Evolutionary conservation across 2,329 filamentous ascomycete genomes (phyloP).

Genomic region (Exophiala sp.): DNA sequence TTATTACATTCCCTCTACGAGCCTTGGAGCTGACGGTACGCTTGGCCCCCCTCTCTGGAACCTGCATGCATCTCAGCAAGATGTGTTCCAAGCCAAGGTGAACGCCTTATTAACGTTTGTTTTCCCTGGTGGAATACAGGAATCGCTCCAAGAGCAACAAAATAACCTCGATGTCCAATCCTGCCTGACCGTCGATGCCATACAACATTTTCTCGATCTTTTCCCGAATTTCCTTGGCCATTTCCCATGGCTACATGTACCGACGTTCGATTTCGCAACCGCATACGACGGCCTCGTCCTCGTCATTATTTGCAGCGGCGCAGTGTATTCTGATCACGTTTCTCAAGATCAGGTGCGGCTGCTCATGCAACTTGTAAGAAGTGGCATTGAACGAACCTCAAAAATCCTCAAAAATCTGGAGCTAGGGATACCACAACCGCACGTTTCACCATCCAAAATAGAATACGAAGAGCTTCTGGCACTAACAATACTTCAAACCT

Average conservation of each 20-base stretch:
- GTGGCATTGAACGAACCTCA: constrained; percentile 34
- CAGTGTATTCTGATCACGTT: constrained; percentile 67
- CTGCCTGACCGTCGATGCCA: constrained; percentile 64
- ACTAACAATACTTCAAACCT: constrained; percentile 58
- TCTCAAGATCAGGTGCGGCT: constrained; percentile 60
- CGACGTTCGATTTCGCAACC: constrained; percentile 65
- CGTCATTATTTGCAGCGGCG: constrained; percentile 69
- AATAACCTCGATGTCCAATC: constrained; percentile 43
- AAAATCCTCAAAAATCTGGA: constrained; percentile 27
- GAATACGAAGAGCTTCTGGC: constrained; percentile 58
- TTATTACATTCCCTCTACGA: constrained; percentile 47
- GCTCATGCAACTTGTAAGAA: constrained; percentile 63
- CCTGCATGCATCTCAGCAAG: constrained; percentile 49
- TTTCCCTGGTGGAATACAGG: constrained; percentile 55
- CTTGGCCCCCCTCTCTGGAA: constrained; percentile 44
- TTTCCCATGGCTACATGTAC: constrained; percentile 68
- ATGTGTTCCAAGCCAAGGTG: constrained; percentile 42
- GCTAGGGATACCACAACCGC: constrained; percentile 26
- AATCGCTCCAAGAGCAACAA: constrained; percentile 56
- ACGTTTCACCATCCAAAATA: constrained; percentile 48
- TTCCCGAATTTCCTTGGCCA: constrained; percentile 72
- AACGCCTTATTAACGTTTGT: constrained; percentile 56
- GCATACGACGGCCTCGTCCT: constrained; percentile 65
- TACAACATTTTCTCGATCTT: constrained; percentile 67
- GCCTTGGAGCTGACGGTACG: constrained; percentile 44